Evolutionary conservation across 441 rosid genomes (phyloP).

Genomic region (Sinapis alba): DNA sequence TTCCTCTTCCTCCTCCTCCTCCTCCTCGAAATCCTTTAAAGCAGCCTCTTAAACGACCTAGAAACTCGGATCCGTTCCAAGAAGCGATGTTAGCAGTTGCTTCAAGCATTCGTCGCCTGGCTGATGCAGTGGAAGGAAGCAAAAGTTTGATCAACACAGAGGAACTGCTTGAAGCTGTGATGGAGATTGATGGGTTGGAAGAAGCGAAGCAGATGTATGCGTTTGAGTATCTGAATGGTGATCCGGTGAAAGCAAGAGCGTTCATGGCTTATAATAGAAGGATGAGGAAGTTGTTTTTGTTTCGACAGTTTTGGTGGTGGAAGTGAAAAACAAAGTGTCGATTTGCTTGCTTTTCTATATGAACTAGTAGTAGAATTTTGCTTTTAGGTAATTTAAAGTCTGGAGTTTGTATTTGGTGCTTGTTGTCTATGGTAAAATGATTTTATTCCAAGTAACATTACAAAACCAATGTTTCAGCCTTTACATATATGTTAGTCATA

Average conservation of each 20-base stretch:
- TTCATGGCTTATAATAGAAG: conserved; percentile 75
- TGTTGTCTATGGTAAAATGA: neutral
- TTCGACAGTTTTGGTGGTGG: conserved; percentile 96
- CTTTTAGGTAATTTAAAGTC: conserved; percentile 2
- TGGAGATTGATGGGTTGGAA: conserved; percentile 84
- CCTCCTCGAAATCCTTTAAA: conserved; percentile 58
- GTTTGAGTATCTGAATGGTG: conserved; percentile 81
- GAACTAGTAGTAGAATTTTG: neutral
- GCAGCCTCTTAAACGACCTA: conserved; percentile 59
- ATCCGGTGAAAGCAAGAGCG: conserved; percentile 87
- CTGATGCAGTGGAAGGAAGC: conserved; percentile 73
- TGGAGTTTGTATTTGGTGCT: conserved; percentile 2
- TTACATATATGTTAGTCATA: too few species aligned
- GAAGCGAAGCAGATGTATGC: conserved; percentile 93
- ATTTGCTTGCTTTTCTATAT: conserved; percentile 16
- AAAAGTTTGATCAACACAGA: conserved; percentile 55
- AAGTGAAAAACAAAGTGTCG: conserved; percentile 40
- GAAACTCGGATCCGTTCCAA: conserved; percentile 60
- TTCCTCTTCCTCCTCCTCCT: conserved; percentile 54
- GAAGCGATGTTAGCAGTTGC: conserved; percentile 78
- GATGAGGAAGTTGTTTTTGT: conserved; percentile 76
- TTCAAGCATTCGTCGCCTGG: conserved; percentile 67
- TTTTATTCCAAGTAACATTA: neutral
- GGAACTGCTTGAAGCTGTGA: conserved; percentile 71
- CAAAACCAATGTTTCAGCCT: neutral